Evolutionary conservation across 495 filamentous ascomycete species (phyloP).

Genomic region (Wilcoxina mikolae): DNA sequence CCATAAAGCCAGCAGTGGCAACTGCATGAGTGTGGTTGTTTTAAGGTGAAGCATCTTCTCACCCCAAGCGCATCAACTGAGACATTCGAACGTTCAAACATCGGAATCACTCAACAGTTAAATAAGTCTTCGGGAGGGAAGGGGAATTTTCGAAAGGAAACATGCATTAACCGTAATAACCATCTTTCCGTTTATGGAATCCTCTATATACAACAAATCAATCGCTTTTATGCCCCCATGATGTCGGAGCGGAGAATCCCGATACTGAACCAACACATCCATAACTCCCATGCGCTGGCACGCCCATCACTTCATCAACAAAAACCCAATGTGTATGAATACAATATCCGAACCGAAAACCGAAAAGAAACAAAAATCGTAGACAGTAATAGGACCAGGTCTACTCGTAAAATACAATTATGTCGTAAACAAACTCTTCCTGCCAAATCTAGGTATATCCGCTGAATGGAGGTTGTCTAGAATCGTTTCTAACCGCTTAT

Average conservation of each 20-base stretch:
- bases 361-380: neutral
- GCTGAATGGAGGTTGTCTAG: neutral
- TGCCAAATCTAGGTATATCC: neutral
- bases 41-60: neutral
- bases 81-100: too few relatives aligned
- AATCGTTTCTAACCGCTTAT: neutral
- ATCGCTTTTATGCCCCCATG: neutral
- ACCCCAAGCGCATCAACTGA: too few relatives aligned
- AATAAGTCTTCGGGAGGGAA: too few relatives aligned
- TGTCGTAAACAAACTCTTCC: neutral
- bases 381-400: neutral
- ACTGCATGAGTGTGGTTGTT: neutral
- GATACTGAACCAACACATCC: neutral
- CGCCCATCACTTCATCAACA: too few relatives aligned
- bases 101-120: too few relatives aligned
- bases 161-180: too few relatives aligned
- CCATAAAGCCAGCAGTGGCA: neutral
- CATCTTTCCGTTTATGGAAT: neutral
- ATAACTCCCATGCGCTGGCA: neutral
- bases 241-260: constrained; percentile 2
- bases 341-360: constrained; percentile 3
- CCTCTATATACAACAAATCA: constrained; percentile 3
- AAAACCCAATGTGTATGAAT: neutral
- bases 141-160: too few relatives aligned
- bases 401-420: neutral